These are phyloP conservation scores for Globisporangium nunn DNA, from an alignment of 352 stramenopile species.

Conservation along the genomic window DNA sequence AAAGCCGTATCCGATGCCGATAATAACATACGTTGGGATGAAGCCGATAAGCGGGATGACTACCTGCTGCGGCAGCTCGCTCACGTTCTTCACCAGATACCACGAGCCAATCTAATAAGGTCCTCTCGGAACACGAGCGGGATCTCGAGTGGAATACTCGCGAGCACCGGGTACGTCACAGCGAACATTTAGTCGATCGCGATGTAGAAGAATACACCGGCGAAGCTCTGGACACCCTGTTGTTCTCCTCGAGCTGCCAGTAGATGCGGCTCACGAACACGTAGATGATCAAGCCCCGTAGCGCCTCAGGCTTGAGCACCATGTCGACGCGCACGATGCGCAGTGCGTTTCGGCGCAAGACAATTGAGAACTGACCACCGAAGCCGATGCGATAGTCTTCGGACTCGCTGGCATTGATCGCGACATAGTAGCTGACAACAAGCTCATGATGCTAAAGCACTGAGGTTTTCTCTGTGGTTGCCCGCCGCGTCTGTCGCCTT, in stretches of 20 bases:
- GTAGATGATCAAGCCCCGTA: conserved; percentile 28
- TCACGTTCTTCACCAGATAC: conserved; percentile 49
- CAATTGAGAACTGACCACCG: conserved; percentile 26
- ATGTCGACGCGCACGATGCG: conserved; percentile 28
- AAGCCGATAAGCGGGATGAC: conserved; percentile 35
- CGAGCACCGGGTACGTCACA: conserved; percentile 24
- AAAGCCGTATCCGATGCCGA: conserved; percentile 31
- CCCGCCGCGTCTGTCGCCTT: conserved; percentile 25
- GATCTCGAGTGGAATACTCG: conserved; percentile 32
- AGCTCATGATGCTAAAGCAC: background rate
- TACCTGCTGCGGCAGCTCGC: conserved; percentile 38
- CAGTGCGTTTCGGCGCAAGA: conserved; percentile 35
- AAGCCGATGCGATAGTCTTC: background rate
- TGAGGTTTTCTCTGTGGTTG: conserved; percentile 1
- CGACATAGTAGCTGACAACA: background rate
- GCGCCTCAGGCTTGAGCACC: conserved; percentile 18
- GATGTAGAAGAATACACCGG: conserved; percentile 39
- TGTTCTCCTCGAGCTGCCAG: conserved; percentile 31
- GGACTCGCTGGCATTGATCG: conserved; percentile 9
- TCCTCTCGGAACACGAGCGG: conserved; percentile 34
- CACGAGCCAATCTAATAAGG: conserved; percentile 31
- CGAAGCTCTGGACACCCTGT: conserved; percentile 36
- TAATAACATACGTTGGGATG: conserved; percentile 27
- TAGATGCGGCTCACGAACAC: conserved; percentile 41
- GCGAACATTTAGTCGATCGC: conserved; percentile 32